Evolutionary conservation across 129 eudicot genomes (phyloP), one percentile per base, ranked within the genome.

Genomic region (Lactuca sativa): DNA sequence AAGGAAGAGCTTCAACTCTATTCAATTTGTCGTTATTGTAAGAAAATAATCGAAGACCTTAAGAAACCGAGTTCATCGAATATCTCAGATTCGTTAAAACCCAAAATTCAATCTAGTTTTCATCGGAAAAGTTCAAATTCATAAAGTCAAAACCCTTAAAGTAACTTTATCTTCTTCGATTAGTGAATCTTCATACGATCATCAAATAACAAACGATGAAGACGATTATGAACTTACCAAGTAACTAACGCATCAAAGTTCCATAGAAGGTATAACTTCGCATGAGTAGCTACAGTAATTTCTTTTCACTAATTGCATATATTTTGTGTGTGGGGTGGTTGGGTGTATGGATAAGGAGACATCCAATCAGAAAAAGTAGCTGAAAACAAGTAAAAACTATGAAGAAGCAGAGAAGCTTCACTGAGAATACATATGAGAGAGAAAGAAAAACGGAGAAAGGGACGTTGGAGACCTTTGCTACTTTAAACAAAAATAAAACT

Each of bases 181-280:
- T 30, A 33, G 6, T 17, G 38, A 16, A 17, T 11, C 16, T 48
- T 6, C 49, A 59, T 15, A 71, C 60, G 43, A 62, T 62, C 63
- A 62, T 51, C 55, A 57, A 34, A 36, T 9, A 38, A 49, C 9
- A 64, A 6, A 57, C 16, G 53, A 47, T 21, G 62, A 74, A 9
- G 37, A 57, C 3, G 66, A 66, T 59, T 59, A 36, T 58, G 54
- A 75, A 47, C 74, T 74, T 66, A 74, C 73, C 49, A 47, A 64
- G 70, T 56, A 74, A 75, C 33, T 33, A 66, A 57, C 33, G 38
- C 66, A 55, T 65, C 18, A 74, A 64, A 56, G 48, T 16, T 55
- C 69, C 69, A 64, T 43, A 18, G 34, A 44, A 64, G 12, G 18
- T 25, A 64, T 25, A 64, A 21, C 10, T 61, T 37, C 31, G 7